phyloP scores from a whole-genome alignment of 1,284 basidiomycete genomes.

The Sanghuangporus baumii region DNA sequence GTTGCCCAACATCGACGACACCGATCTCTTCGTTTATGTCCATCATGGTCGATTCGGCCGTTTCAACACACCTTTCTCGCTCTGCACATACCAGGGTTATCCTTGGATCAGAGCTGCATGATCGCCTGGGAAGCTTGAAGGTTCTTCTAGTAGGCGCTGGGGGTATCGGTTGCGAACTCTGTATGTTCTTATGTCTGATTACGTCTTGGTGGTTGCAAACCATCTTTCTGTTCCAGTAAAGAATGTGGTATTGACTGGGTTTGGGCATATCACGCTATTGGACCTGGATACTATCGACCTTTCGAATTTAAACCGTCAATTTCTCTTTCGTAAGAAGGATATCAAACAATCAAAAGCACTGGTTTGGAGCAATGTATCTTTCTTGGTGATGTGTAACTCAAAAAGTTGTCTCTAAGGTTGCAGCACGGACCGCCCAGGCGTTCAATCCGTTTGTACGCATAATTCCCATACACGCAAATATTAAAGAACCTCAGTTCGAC shows the following conservation, averaged over 20 bases:
- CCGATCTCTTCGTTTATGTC: not conserved
- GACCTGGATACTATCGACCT: constrained; percentile 99
- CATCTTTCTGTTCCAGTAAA: constrained; percentile 58
- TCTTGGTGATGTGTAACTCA: not conserved
- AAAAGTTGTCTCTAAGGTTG: constrained; percentile 51
- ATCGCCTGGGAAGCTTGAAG: constrained; percentile 55
- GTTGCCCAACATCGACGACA: not conserved
- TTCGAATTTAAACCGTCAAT: constrained; percentile 97
- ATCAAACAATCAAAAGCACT: constrained; percentile 95
- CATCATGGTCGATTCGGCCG: not conserved
- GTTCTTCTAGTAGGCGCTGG: constrained; percentile 94
- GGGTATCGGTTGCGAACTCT: constrained; percentile 95
- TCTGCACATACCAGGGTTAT: constrained; percentile 60
- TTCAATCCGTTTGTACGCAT: constrained; percentile 94
- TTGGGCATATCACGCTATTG: constrained; percentile 87
- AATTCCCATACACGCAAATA: constrained; percentile 88
- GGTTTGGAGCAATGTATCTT: constrained; percentile 33
- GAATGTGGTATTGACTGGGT: constrained; percentile 91
- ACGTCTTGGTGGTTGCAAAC: not conserved
- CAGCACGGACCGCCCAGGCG: constrained; percentile 79
- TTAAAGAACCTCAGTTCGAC: constrained; percentile 92
- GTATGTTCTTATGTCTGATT: constrained; percentile 44
- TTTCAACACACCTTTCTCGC: constrained; percentile 17
- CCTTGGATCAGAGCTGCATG: constrained; percentile 65
- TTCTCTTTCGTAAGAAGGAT: constrained; percentile 96